Percentiles rank a stretch among this genome's conserved stretches.
Conservation (phyloP, 2,329 filamentous ascomycete species). For the Xylariaceae sp. region DNA sequence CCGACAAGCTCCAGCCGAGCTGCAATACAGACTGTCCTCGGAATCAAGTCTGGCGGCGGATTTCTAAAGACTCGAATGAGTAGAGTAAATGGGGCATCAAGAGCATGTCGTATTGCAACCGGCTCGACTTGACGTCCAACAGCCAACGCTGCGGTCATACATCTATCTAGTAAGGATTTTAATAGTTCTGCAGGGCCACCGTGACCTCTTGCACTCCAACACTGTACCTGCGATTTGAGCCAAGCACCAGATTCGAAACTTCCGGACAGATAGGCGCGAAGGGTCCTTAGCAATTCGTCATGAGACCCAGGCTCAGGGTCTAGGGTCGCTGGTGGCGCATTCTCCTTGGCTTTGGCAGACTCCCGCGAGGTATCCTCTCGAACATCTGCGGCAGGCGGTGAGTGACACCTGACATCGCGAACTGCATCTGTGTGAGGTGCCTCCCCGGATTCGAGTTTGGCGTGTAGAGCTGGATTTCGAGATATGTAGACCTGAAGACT, state of each 20-base stretch:
- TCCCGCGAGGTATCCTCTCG: conserved; percentile 8
- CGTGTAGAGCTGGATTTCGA: conserved; percentile 27
- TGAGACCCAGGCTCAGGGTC: conserved; percentile 1
- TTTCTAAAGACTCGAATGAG: conserved; percentile 28
- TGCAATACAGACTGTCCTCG: conserved; percentile 25
- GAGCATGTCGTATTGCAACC: conserved; percentile 21
- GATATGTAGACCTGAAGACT: conserved; percentile 29
- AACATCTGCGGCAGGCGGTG: conserved; percentile 16
- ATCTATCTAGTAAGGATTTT: conserved; percentile 28
- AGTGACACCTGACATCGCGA: conserved; percentile 27
- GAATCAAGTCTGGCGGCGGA: conserved; percentile 27
- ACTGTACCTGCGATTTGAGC: conserved; percentile 22
- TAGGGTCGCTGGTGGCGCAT: conserved; percentile 1
- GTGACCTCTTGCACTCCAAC: conserved; percentile 25
- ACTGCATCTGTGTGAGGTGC: conserved; percentile 25
- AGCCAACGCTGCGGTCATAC: conserved; percentile 28
- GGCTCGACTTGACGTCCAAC: conserved; percentile 28
- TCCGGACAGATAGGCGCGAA: conserved; percentile 20
- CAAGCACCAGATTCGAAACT: conserved; percentile 23
- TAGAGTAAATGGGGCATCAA: conserved; percentile 28
- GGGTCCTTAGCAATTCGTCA: conserved; percentile 21
- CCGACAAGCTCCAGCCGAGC: conserved; percentile 24
- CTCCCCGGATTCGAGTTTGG: conserved; percentile 25
- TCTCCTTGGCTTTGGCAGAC: not conserved
- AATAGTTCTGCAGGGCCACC: conserved; percentile 26